Evolutionary conservation across 345 rosid species (phyloP), one percentile per base, ranked within the genome.

Genomic region (Sisymbrium altissimum): DNA sequence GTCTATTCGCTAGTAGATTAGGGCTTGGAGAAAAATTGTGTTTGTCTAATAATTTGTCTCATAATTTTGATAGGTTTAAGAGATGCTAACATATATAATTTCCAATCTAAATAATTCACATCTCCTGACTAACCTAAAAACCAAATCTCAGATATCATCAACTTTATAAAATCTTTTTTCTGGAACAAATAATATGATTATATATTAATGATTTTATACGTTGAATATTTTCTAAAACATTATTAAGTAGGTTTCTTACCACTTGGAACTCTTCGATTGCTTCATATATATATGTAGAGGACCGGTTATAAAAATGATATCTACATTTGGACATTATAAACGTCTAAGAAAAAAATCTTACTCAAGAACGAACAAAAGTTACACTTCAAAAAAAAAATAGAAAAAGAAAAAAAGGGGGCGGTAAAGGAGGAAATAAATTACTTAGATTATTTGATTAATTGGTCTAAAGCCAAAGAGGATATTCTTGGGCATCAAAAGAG

Each of bases 401-500:
- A 46, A 9, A 15, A 45, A 35, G 9, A 17, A 23, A 40, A 21
- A 12, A 7, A 10, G 53, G 27, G n/a, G 53, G 27, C 65, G 39
- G 27, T 61, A 72, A 74, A 29, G 58, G 67, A 64, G n/a, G 7
- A 74, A n/a, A 58, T 17, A 36, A 74, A 33, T 38, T 6, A 65
- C 30, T 38, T 45, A 29, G 8, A 53, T 68, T 49, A 75, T 7
- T 60, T 39, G n/a, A 7, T 68, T 27, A 13, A 53, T 13, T 52
- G 70, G 41, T 53, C 40, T 27, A 29, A 44, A 45, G 64, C 43
- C 63, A 44, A 13, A 43, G 41, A 62, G 75, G 66, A 76, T 63
- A 70, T 70, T 63, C 80, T 54, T 44, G 43, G 52, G 75, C 38
- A 70, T 70, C 66, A 13, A 62, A 69, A 53, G 55, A 62, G 59